Percentiles rank a stretch among this genome's conserved stretches.
Conservation (phyloP, 169 alveolate genomes). For the Miamiensis avidus region DNA sequence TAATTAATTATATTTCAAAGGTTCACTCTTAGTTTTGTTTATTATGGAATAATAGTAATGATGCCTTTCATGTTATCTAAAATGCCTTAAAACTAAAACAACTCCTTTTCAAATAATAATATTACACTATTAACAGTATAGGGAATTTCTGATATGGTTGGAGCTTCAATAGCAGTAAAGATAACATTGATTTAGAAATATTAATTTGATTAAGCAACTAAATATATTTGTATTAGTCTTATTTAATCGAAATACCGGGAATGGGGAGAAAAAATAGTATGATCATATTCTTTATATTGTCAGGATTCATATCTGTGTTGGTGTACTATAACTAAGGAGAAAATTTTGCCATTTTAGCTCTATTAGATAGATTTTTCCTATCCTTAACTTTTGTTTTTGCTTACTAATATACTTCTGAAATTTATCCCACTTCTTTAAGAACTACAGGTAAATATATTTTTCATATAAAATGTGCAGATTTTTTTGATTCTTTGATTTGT, state of each 20-base stretch:
- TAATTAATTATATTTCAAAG: neutral
- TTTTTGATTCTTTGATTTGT: too few species aligned
- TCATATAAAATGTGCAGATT: too few species aligned
- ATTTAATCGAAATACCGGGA: constrained; percentile 30
- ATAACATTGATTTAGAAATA: too few species aligned
- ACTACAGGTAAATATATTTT: constrained; percentile 25
- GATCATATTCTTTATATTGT: constrained; percentile 23
- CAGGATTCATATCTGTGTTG: constrained; percentile 12
- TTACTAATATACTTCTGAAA: constrained; percentile 35
- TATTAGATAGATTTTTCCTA: constrained; percentile 39
- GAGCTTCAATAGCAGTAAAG: constrained; percentile 31
- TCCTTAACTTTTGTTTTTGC: constrained; percentile 41
- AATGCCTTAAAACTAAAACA: constrained; percentile 3
- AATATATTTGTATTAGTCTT: neutral
- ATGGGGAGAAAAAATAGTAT: constrained; percentile 40
- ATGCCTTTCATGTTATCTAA: constrained; percentile 30
- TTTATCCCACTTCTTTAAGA: constrained; percentile 38
- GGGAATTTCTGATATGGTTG: constrained; percentile 31
- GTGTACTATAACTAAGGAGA: constrained; percentile 19
- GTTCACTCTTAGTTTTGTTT: constrained; percentile 33
- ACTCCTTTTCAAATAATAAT: constrained; percentile 5
- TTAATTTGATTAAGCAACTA: too few species aligned
- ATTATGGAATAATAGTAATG: constrained; percentile 37
- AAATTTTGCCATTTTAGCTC: constrained; percentile 33
- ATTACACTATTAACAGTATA: constrained; percentile 26